Evolutionary conservation across 2,329 filamentous ascomycete genomes (phyloP).

Genomic region (Epichloe sp.): DNA sequence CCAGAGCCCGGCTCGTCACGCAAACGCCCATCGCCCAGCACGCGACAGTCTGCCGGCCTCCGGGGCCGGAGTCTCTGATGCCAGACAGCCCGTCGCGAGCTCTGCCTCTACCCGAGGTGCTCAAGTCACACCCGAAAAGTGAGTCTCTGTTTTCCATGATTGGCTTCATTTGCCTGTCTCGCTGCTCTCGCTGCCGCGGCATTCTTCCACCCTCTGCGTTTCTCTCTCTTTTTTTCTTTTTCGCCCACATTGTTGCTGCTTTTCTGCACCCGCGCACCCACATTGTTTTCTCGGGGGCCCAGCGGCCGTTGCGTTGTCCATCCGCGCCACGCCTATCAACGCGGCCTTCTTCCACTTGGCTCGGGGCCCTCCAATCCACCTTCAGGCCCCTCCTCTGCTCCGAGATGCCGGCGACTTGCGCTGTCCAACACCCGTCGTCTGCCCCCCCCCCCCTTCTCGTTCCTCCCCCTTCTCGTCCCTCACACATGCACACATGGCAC

Average conservation of each 20-base stretch:
- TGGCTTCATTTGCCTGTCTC: neutral
- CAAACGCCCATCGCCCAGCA: constrained; percentile 34
- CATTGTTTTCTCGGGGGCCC: neutral
- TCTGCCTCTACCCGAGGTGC: constrained; percentile 34
- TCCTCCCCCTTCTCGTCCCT: neutral
- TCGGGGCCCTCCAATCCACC: constrained; percentile 2
- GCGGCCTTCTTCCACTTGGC: constrained; percentile 1
- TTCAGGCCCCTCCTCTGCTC: constrained; percentile 1
- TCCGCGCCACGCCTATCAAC: constrained; percentile 1
- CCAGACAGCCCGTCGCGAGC: constrained; percentile 28
- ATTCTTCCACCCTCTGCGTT: constrained; percentile 2
- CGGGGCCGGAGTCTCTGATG: constrained; percentile 32
- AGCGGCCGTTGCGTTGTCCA: constrained; percentile 1
- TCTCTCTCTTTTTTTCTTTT: constrained; percentile 1
- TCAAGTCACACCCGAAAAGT: constrained; percentile 40
- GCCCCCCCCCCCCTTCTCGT: neutral
- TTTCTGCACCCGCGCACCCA: neutral
- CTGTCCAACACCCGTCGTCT: neutral
- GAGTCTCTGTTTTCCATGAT: constrained; percentile 19
- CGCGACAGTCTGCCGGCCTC: constrained; percentile 42
- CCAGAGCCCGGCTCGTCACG: constrained; percentile 40
- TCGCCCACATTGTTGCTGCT: neutral
- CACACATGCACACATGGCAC: too few relatives aligned
- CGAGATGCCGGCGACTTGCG: constrained; percentile 6
- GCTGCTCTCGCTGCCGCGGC: too few relatives aligned